Evolutionary conservation across 257 asterid genomes (phyloP), one percentile per base, ranked within the genome.

Genomic region (Eustoma russellianum): DNA sequence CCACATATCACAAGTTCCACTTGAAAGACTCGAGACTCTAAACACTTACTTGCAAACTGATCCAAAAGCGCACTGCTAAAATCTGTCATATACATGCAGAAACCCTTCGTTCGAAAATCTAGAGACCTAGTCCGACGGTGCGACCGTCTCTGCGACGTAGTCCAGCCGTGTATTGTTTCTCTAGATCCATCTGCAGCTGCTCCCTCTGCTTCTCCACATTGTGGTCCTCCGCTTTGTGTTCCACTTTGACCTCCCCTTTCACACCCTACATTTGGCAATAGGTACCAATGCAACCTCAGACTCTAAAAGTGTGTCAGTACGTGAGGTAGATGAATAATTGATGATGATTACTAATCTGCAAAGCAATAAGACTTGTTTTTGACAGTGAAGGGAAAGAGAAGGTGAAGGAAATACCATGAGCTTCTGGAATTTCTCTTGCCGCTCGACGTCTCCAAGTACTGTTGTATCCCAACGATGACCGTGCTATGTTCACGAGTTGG

Each of bases 201-300:
- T 64, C 97, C 66, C 70, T 79, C 63, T 88, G 87, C 77, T 80
- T 88, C 79, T 92, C 95, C 54, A 67, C 74, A 38, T 77, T 81
- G 50, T 74, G 83, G 62, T 73, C 66, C 74, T 82, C 90, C 44
- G 76, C 54, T 70, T 81, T 78, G 63, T 30, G 63, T 62, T 83
- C 97, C 70, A 62, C 81, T 33, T 68, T 77, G 16, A 74, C 45
- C 0, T 88, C 85, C 69, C 91, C 91, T 75, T 88, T 92, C 83
- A 88, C 95, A 55, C 99, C 99, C 99, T 92, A 83, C 95, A 92
- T 80, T 79, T 77, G 88, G 95, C 93, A 84, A 83, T 75, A 79
- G 70, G 81, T 49, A 83, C 95, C 98, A 85, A 79, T 33, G 86
- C 95, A 92, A 77, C 88, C 93, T 92, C 97, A 92, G 95, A 88